Evolutionary conservation across 768 basidiomycete genomes (phyloP).

Genomic region (Stropharia rugosoannulata): DNA sequence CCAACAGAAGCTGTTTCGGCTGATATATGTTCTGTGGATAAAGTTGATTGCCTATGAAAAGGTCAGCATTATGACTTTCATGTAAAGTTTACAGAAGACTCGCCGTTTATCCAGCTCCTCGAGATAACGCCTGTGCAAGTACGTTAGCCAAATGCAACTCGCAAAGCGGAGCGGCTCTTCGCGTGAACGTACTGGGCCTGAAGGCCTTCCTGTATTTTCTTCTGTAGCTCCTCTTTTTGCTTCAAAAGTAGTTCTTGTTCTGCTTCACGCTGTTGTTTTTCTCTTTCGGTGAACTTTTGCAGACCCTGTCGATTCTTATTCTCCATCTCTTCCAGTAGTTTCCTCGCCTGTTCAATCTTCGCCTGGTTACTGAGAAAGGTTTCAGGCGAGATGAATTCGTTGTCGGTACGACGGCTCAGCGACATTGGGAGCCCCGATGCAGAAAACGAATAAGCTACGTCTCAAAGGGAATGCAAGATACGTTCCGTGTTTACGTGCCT

Average conservation of each 20-base stretch:
- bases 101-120: conserved; percentile 1
- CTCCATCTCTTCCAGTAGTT: conserved; percentile 31
- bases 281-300: conserved; percentile 21
- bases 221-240: conserved; percentile 13
- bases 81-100: not conserved
- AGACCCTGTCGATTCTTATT: conserved; percentile 40
- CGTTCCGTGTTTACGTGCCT: too few relatives aligned
- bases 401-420: conserved; percentile 14
- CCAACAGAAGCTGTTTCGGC: not conserved
- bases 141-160: not conserved
- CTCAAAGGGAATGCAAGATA: not conserved
- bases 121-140: not conserved
- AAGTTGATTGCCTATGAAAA: not conserved
- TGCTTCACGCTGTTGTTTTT: not conserved
- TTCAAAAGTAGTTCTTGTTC: conserved; percentile 13
- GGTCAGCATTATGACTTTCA: not conserved
- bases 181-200: conserved; percentile 36
- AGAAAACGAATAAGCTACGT: not conserved
- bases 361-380: conserved; percentile 27
- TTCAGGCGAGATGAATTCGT: conserved; percentile 22
- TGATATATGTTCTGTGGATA: not conserved
- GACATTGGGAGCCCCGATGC: conserved; percentile 16
- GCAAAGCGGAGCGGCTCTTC: too few relatives aligned
- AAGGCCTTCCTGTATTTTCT: conserved; percentile 38
- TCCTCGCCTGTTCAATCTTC: conserved; percentile 30